Conservation (phyloP, 495 filamentous ascomycete genomes). For the Xylaria telfairii region DNA sequence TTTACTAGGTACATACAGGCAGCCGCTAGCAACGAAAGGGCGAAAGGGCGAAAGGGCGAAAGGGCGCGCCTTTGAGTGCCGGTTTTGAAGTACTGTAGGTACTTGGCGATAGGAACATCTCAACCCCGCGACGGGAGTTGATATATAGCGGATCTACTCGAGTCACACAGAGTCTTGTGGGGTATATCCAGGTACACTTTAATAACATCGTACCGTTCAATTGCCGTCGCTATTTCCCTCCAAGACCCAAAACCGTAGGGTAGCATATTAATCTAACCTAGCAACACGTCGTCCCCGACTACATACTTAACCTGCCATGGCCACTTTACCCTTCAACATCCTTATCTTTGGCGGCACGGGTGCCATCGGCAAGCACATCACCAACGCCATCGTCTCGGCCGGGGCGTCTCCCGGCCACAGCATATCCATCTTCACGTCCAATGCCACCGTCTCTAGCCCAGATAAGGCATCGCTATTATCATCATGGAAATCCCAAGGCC, state of each 20-base stretch:
- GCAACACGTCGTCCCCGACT: not conserved
- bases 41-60: too few species aligned
- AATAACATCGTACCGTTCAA: not conserved
- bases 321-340: conserved; percentile 52
- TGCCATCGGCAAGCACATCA: conserved; percentile 69
- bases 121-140: conserved; percentile 17
- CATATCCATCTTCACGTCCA: conserved; percentile 69
- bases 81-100: too few species aligned
- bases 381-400: conserved; percentile 60
- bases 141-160: not conserved
- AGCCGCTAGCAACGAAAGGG: not conserved
- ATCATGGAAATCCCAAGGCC: conserved; percentile 53
- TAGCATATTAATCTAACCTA: not conserved
- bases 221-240: not conserved
- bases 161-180: not conserved
- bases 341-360: conserved; percentile 76
- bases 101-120: conserved; percentile 31
- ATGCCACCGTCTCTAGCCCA: conserved; percentile 48
- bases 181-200: not conserved
- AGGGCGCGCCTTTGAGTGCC: conserved; percentile 15
- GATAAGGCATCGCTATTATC: conserved; percentile 57
- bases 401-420: conserved; percentile 56
- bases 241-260: not conserved
- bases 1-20: too few species aligned
- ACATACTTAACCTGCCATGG: too few species aligned